These are phyloP conservation scores for Crithidia sp. DNA, from an alignment of 208 protist genomes.

Conservation along the genomic window DNA sequence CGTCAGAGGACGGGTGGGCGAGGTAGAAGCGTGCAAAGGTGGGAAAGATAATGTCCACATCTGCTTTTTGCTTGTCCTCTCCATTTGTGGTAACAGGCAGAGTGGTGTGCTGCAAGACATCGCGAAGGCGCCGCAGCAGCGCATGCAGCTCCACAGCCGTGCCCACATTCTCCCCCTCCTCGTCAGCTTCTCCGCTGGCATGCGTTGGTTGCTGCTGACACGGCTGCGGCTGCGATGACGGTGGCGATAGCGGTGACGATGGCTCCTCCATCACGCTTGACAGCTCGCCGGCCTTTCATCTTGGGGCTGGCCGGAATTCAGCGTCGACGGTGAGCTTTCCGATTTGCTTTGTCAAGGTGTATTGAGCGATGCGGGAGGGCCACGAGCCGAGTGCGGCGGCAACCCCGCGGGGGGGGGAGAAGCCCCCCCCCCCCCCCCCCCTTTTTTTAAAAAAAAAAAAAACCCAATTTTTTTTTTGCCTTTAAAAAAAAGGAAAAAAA, in stretches of 20 bases:
- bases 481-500: no score
- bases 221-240: background rate
- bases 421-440: constrained; percentile 18
- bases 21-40: constrained; percentile 38
- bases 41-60: constrained; percentile 5
- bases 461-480: no score
- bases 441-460: no score
- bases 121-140: constrained; percentile 14
- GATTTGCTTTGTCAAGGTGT: constrained; percentile 10
- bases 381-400: constrained; percentile 27
- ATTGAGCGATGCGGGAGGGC: constrained; percentile 33
- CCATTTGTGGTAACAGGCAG: background rate
- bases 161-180: background rate
- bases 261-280: background rate
- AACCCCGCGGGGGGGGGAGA: constrained; percentile 19
- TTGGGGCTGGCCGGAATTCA: no score
- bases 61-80: background rate
- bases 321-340: constrained; percentile 5
- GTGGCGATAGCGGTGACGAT: background rate
- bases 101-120: constrained; percentile 18
- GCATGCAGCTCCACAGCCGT: background rate
- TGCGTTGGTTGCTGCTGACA: background rate
- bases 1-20: background rate
- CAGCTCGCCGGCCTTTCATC: no score
- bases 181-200: background rate